phyloP scores from a whole-genome alignment of 2,329 filamentous ascomycete species.

The Scedosporium aurantiacum region DNA sequence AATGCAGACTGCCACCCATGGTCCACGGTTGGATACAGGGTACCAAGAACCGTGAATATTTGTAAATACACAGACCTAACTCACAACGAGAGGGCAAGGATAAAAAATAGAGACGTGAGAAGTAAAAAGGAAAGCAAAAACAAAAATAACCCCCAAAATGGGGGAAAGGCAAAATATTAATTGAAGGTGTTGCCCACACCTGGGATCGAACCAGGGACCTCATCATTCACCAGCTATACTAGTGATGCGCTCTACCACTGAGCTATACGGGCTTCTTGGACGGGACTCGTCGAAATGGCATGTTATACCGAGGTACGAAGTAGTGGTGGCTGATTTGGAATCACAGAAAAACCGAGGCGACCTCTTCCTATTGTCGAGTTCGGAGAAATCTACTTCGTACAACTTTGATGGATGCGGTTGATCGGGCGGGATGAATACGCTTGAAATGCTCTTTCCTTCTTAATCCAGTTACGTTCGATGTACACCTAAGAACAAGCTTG shows the following conservation, averaged over 20 bases:
- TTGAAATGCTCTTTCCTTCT: too few species aligned
- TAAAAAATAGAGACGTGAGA: neutral
- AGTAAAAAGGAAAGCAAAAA: neutral
- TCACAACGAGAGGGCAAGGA: neutral
- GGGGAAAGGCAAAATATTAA: neutral
- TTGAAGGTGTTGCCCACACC: neutral
- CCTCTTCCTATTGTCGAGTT: too few species aligned
- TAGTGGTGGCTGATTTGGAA: too few species aligned
- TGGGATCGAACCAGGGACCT: conserved; percentile 2
- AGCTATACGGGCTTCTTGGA: neutral
- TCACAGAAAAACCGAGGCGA: too few species aligned
- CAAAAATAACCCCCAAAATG: neutral
- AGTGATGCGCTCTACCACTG: conserved; percentile 3
- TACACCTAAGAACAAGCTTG: too few species aligned
- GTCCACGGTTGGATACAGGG: too few species aligned
- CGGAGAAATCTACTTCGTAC: too few species aligned
- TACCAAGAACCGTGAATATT: neutral
- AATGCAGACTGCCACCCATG: too few species aligned
- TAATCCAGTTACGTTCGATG: too few species aligned
- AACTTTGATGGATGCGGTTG: too few species aligned
- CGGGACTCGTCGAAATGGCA: neutral
- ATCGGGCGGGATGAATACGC: too few species aligned
- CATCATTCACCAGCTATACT: conserved; percentile 1
- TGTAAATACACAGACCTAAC: neutral
- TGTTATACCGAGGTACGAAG: too few species aligned